Conservation (phyloP, 1,284 basidiomycete species). For the Malassezia pachydermatis region DNA sequence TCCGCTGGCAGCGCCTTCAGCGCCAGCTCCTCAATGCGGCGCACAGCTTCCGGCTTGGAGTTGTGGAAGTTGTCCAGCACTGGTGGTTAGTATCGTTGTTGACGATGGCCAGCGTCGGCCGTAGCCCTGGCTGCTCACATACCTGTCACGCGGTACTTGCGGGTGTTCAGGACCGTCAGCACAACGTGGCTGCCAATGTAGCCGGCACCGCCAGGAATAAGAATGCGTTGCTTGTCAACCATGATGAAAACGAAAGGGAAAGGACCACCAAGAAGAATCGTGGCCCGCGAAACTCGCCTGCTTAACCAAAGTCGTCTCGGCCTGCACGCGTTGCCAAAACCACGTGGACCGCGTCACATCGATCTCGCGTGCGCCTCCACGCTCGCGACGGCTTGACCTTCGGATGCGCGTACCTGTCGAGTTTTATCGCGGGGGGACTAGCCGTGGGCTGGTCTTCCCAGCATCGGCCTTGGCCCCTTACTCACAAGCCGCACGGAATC, state of each 20-base stretch:
- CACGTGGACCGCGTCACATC: too few relatives aligned
- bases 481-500: constrained; percentile 46
- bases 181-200: constrained; percentile 77
- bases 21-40: constrained; percentile 68
- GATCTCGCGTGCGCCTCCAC: too few relatives aligned
- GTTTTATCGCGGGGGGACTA: constrained; percentile 60
- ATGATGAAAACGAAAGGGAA: constrained; percentile 1
- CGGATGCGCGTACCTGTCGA: constrained; percentile 15
- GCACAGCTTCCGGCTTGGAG: constrained; percentile 64
- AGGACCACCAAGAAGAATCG: too few relatives aligned
- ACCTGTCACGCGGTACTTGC: constrained; percentile 66
- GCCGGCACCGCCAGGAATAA: constrained; percentile 47
- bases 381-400: too few relatives aligned
- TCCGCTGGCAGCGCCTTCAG: constrained; percentile 58
- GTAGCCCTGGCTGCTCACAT: constrained; percentile 10
- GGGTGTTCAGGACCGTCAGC: constrained; percentile 70
- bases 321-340: too few relatives aligned
- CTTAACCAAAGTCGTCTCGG: too few relatives aligned
- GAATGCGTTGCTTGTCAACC: constrained; percentile 32
- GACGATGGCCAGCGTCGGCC: too few relatives aligned
- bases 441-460: constrained; percentile 66
- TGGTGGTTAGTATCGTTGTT: constrained; percentile 7
- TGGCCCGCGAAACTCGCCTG: too few relatives aligned
- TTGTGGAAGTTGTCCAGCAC: constrained; percentile 61
- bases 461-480: constrained; percentile 48